Evolutionary conservation across 2,329 filamentous ascomycete species (phyloP).

Genomic region (Colletotrichum sp.): DNA sequence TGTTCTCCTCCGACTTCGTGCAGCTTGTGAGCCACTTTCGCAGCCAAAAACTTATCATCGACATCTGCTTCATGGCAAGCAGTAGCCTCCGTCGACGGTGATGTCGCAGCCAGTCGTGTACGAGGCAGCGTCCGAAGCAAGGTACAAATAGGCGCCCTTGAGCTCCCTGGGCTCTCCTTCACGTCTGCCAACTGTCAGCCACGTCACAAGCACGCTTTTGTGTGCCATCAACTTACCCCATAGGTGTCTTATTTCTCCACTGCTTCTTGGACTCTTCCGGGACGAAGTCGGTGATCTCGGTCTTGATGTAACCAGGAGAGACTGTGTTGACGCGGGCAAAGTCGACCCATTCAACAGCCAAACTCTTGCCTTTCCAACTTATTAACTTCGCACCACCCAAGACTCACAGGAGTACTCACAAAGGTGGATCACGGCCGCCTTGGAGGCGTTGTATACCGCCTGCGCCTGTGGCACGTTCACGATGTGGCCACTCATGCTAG

Average conservation of each 20-base stretch:
- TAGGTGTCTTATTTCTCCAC: slow-evolving; percentile 81
- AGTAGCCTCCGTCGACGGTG: slow-evolving; percentile 78
- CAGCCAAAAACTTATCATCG: not conserved
- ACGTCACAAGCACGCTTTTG: not conserved
- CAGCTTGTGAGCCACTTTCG: not conserved
- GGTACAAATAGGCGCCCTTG: slow-evolving; percentile 82
- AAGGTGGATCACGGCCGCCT: slow-evolving; percentile 66
- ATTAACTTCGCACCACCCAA: not conserved
- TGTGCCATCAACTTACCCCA: slow-evolving; percentile 58
- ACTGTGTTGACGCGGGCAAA: slow-evolving; percentile 77
- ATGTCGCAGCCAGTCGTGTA: slow-evolving; percentile 81
- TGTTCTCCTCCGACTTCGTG: not conserved
- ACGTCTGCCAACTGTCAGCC: slow-evolving; percentile 49
- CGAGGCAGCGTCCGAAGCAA: slow-evolving; percentile 81
- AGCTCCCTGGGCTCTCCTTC: slow-evolving; percentile 77
- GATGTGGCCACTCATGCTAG: slow-evolving; percentile 80
- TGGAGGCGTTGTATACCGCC: slow-evolving; percentile 75
- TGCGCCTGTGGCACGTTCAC: slow-evolving; percentile 80
- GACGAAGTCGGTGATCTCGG: slow-evolving; percentile 72
- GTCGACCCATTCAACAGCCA: slow-evolving; percentile 79
- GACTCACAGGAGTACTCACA: slow-evolving; percentile 43
- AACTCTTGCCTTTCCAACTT: slow-evolving; percentile 60
- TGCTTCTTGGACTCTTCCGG: slow-evolving; percentile 70
- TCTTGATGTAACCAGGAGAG: slow-evolving; percentile 78
- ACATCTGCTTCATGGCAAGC: slow-evolving; percentile 44